These are phyloP conservation scores for Cystofilobasidium macerans DNA, from an alignment of 768 basidiomycete genomes.

Conservation along the genomic window DNA sequence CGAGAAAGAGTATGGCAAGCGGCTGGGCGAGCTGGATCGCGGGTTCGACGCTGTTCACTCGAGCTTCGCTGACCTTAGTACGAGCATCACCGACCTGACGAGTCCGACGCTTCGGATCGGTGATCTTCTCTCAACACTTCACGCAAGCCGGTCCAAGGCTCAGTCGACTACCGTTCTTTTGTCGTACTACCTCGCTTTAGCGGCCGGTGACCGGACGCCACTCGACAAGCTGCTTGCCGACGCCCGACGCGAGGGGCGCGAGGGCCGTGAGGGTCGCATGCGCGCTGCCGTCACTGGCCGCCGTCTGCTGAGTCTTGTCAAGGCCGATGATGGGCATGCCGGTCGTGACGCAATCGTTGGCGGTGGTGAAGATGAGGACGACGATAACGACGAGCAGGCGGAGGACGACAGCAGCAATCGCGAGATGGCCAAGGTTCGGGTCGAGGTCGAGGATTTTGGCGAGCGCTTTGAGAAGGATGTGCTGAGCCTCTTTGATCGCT, in stretches of 20 bases:
- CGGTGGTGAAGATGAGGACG: neutral
- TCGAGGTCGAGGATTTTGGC: slow-evolving; percentile 53
- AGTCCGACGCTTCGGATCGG: slow-evolving; percentile 90
- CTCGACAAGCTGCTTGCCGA: slow-evolving; percentile 22
- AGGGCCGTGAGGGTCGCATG: slow-evolving; percentile 70
- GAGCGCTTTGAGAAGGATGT: slow-evolving; percentile 99
- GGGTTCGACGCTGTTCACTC: slow-evolving; percentile 86
- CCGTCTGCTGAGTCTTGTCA: slow-evolving; percentile 73
- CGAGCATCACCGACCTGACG: slow-evolving; percentile 81
- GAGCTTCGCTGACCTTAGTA: slow-evolving; percentile 82
- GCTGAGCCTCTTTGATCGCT: slow-evolving; percentile 86
- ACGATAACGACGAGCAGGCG: too few relatives aligned
- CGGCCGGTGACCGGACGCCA: slow-evolving; percentile 14
- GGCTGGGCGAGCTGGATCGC: slow-evolving; percentile 80
- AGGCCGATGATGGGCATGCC: slow-evolving; percentile 61
- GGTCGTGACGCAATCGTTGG: too few relatives aligned
- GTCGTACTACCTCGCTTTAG: slow-evolving; percentile 22
- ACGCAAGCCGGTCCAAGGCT: slow-evolving; percentile 18
- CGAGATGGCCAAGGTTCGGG: slow-evolving; percentile 5
- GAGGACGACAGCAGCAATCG: too few relatives aligned
- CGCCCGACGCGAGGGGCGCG: slow-evolving; percentile 32
- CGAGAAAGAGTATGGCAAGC: slow-evolving; percentile 87
- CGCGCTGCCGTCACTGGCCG: slow-evolving; percentile 80
- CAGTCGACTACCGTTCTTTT: slow-evolving; percentile 20
- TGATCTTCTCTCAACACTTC: slow-evolving; percentile 60